Evolutionary conservation across 1,284 basidiomycete genomes (phyloP), one percentile per base, ranked within the genome.

Genomic region (Exsudoporus floridanus): DNA sequence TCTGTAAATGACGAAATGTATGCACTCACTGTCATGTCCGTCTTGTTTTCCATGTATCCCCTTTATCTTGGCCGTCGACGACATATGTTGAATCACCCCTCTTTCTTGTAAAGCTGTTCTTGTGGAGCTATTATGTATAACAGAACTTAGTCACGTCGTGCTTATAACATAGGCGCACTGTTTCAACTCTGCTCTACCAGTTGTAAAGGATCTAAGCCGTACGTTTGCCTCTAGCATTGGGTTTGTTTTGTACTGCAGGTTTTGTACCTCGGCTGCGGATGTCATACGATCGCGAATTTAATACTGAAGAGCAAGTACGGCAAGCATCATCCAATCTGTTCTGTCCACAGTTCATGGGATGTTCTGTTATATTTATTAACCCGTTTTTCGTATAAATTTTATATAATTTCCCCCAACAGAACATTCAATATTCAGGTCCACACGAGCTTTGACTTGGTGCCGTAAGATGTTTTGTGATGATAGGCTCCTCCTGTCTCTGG

Each of bases 91-190:
- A 34, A 39, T n/a, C 4, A 31, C 25, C 18, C 10, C 27, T 33
- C 27, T 52, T n/a, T 42, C 36, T 56, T 43, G 45, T 7, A 36
- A n/a, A 13, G 36, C 34, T 23, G 38, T 36, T 19, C n/a, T 50
- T 41, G 61, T 55, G 35, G 30, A 27, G 13, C 30, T 34, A 14
- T 36, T 45, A 8, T 61, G 55, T 59, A 48, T 31, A 38, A 18
- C 43, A 45, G 23, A 27, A 10, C 23, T 35, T 5, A 5, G 5
- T 53, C 10, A 13, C 5, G 53, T 56, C 25, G 19, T 55, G 30
- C 36, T 39, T 13, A 4, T 28, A 31, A 23, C 16, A 12, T 42
- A 7, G 10, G 12, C 30, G 1, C 28, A 5, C 13, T 31, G 30
- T 13, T 13, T 1, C 30, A 30, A 1, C 12, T 13, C 30, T 30